Evolutionary conservation across 192 early-diverging fungal genomes (phyloP).

Genomic region (Backusella luteola): DNA sequence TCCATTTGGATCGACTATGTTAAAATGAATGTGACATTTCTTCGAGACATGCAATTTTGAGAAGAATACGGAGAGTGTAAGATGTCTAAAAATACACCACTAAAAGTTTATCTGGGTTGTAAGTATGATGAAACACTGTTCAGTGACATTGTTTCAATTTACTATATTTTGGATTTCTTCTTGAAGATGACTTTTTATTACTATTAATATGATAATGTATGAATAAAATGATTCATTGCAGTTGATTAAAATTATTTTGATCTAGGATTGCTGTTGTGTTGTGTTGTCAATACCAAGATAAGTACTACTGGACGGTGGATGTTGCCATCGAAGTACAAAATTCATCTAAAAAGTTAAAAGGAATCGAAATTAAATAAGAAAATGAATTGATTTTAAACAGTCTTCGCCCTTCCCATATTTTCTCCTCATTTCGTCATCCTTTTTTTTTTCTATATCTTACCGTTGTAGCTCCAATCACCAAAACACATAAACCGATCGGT

Average conservation of each 20-base stretch:
- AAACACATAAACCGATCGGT: constrained; percentile 66
- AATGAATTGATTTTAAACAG: background rate
- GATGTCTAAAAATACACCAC: too few species aligned
- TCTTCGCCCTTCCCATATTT: background rate
- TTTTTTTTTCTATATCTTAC: constrained; percentile 19
- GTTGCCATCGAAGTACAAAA: constrained; percentile 34
- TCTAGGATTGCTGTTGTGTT: background rate
- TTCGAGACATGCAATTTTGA: too few species aligned
- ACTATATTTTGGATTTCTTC: too few species aligned
- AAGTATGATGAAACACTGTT: too few species aligned
- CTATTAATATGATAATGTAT: background rate
- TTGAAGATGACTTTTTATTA: too few species aligned
- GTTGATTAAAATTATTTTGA: background rate
- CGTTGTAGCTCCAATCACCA: constrained; percentile 57
- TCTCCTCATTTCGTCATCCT: background rate
- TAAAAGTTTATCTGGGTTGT: too few species aligned
- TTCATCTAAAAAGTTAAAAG: constrained; percentile 11
- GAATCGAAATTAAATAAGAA: background rate
- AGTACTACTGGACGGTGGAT: constrained; percentile 33
- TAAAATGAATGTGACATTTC: too few species aligned
- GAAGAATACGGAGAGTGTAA: too few species aligned
- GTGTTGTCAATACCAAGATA: background rate
- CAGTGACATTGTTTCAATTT: too few species aligned
- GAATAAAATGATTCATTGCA: background rate
- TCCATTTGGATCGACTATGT: too few species aligned